Percentiles rank a stretch among this genome's conserved stretches.
Conservation (phyloP, 768 basidiomycete genomes). For the Russula lepida region DNA sequence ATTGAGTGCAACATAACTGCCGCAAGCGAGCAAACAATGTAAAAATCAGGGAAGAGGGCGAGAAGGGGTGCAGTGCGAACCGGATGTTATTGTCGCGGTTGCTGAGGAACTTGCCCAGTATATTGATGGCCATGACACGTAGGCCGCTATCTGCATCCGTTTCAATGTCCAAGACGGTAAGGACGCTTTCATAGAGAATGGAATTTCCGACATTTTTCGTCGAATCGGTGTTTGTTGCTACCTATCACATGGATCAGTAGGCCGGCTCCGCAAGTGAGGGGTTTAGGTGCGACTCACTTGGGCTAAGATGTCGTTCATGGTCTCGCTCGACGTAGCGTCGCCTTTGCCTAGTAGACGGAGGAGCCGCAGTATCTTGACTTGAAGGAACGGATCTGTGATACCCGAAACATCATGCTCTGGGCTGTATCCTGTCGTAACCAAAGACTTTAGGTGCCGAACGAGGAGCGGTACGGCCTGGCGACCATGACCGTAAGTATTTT, state of each 20-base stretch:
- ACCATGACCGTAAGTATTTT: conserved; percentile 9
- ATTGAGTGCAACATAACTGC: conserved; percentile 93
- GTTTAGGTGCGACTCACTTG: conserved; percentile 44
- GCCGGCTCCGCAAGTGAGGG: background rate
- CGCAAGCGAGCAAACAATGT: conserved; percentile 4
- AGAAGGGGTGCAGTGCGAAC: conserved; percentile 37
- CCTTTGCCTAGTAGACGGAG: conserved; percentile 82
- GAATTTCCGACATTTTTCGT: conserved; percentile 98
- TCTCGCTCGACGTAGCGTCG: conserved; percentile 81
- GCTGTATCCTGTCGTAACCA: conserved; percentile 94
- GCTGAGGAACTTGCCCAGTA: conserved; percentile 93
- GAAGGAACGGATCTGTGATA: conserved; percentile 93
- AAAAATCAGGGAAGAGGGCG: background rate
- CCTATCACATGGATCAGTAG: conserved; percentile 36
- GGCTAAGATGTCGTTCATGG: conserved; percentile 97
- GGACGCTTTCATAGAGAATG: conserved; percentile 94
- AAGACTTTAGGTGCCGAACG: conserved; percentile 88
- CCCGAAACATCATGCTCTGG: conserved; percentile 99
- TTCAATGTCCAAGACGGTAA: conserved; percentile 85
- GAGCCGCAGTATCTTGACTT: conserved; percentile 86
- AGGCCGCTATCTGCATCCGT: conserved; percentile 86
- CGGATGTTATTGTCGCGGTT: conserved; percentile 99
- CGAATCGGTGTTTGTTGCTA: conserved; percentile 98
- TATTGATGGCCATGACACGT: conserved; percentile 99
- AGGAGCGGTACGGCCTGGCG: conserved; percentile 84